Base-by-base conservation (phyloP, 2,329 filamentous ascomycete genomes). In the Arthrocladium fulminans region DNA sequence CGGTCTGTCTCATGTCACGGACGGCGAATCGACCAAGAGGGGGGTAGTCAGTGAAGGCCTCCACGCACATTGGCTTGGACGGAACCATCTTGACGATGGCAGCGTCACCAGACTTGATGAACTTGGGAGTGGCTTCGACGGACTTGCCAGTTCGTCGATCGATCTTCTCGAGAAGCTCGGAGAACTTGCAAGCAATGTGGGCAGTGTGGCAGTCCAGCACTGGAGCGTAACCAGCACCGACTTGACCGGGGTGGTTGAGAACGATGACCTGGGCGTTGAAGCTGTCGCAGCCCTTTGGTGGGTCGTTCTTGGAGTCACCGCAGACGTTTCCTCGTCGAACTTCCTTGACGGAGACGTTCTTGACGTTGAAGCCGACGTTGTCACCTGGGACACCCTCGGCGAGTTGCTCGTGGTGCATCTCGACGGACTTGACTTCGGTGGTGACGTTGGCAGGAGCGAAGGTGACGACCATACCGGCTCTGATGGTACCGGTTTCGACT, bases 341-440 rank as follows among this genome's bases (percentile, higher is more conserved):
- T 74, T 98, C 92, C 89, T 98, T 98, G 79, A 98, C 92, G 75
- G 92, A 97, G 68, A 98, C 92, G 92, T 98, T 98, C 89, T 98
- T 98, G 79, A 98, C 90, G 87, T 98, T 98, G 89, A 98, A 98
- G 67, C 92, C 92, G 73, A 98, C 92, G 81, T 98, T 98, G 87
- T 98, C 92, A 84, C 92, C 92, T 69, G 92, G 92, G 61, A 86
- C 69, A 86, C 92, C 92, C 82, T 95, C 84, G 60, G 72, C 56
- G 64, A 98, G 89, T 85, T 96, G 89, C 81, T 96, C 88, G 88
- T 97, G 90, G 84, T 96, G 90, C 92, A 98, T 98, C 81, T 98
- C 92, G 68, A 98, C 92, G 75, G 90, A 97, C 88, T 98, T 98
- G 83, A 97, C 92, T 87, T 98, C 92, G 81, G 92, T 97, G 84